These are phyloP conservation scores for Escovopsis weberi DNA, from an alignment of 2,329 filamentous ascomycete genomes.

Conservation along the genomic window DNA sequence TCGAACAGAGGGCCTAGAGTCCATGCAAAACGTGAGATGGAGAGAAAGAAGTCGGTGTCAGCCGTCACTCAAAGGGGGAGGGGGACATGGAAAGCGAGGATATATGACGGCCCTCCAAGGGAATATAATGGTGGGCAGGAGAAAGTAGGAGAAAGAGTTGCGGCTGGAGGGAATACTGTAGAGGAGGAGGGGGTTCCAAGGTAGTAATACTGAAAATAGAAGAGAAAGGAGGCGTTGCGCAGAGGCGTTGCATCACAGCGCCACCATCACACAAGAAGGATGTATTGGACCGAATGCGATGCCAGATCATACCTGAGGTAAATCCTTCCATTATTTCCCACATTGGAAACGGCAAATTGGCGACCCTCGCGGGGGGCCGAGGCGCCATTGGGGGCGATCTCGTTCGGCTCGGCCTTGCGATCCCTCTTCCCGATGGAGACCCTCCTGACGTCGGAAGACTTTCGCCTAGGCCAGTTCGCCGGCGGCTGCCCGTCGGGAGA, in stretches of 20 bases:
- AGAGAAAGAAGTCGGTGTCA: too few species aligned
- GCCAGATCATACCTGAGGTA: constrained; percentile 53
- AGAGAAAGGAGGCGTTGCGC: background rate
- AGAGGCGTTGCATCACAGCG: background rate
- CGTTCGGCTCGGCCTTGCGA: constrained; percentile 38
- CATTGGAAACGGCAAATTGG: constrained; percentile 67
- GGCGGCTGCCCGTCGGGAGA: constrained; percentile 21
- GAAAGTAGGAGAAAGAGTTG: too few species aligned
- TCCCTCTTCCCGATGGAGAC: constrained; percentile 32
- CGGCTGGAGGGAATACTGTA: too few species aligned
- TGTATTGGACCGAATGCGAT: background rate
- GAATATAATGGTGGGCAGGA: too few species aligned
- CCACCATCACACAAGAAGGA: background rate
- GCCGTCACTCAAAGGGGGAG: too few species aligned
- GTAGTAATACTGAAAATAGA: too few species aligned
- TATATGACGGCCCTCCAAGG: too few species aligned
- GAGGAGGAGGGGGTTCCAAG: too few species aligned
- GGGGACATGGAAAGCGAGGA: too few species aligned
- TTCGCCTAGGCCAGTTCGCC: constrained; percentile 32
- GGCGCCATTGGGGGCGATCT: constrained; percentile 44
- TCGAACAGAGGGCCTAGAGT: constrained; percentile 42
- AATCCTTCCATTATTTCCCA: constrained; percentile 70
- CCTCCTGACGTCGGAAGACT: constrained; percentile 25
- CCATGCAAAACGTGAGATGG: too few species aligned
- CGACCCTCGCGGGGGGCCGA: constrained; percentile 50